Conservation (phyloP, 345 rosid genomes). For the Hypericum perforatum region DNA sequence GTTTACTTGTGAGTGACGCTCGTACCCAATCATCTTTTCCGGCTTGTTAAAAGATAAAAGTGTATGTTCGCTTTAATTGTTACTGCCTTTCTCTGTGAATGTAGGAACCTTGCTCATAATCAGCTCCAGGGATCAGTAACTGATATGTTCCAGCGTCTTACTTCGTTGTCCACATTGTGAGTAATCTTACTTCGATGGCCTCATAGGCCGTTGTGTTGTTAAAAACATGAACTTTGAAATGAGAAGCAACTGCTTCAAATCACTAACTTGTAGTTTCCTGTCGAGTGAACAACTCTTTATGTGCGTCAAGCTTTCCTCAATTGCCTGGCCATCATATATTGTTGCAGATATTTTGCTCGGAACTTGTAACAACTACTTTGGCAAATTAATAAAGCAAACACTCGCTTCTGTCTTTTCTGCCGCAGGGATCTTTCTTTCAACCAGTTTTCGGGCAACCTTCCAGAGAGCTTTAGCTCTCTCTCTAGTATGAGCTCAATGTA, state of each 20-base stretch:
- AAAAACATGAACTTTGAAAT: too few relatives aligned
- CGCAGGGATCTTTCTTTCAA: slow-evolving; percentile 89
- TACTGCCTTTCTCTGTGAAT: slow-evolving; percentile 13
- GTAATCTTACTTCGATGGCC: slow-evolving; percentile 21
- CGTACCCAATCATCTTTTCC: slow-evolving; percentile 10
- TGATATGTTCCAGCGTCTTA: slow-evolving; percentile 57
- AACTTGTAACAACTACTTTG: too few relatives aligned
- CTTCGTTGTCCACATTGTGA: slow-evolving; percentile 74
- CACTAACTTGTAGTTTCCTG: too few relatives aligned
- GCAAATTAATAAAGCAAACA: too few relatives aligned
- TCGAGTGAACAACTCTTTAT: too few relatives aligned
- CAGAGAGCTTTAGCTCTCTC: slow-evolving; percentile 52
- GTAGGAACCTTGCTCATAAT: slow-evolving; percentile 78
- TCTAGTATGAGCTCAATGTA: slow-evolving; percentile 60
- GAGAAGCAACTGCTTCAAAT: too few relatives aligned
- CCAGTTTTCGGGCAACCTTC: slow-evolving; percentile 55
- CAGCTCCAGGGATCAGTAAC: slow-evolving; percentile 48
- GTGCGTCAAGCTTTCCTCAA: too few relatives aligned
- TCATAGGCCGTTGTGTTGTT: too few relatives aligned
- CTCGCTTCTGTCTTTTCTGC: slow-evolving; percentile 9
- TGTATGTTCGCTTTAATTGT: neutral
- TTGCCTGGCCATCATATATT: too few relatives aligned
- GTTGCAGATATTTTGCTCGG: too few relatives aligned
- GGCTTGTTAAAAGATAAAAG: slow-evolving; percentile 7
- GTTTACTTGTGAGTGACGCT: slow-evolving; percentile 62